A percentile compares a stretch with the other conserved stretches of the same genome.
Conservation (phyloP, 1,139 yeast species). For the Candida anutae region DNA sequence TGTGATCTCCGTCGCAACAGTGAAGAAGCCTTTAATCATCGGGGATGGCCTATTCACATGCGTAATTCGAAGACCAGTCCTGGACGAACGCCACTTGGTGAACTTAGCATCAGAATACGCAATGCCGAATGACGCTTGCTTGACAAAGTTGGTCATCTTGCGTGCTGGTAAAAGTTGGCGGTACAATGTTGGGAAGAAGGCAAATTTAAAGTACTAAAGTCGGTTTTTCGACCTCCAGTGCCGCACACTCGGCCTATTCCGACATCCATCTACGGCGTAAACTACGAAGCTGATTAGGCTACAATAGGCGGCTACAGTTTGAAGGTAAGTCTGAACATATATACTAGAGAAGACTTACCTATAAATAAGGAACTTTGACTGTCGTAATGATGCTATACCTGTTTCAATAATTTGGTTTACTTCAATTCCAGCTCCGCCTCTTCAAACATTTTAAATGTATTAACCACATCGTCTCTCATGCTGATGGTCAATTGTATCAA, state of each 20-base stretch:
- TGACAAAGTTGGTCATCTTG: constrained; percentile 9
- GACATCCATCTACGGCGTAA: too few relatives aligned
- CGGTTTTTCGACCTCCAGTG: too few relatives aligned
- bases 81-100: constrained; percentile 61
- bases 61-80: constrained; percentile 80
- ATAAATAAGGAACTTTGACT: too few relatives aligned
- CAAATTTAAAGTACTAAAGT: too few relatives aligned
- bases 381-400: constrained; percentile 1
- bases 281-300: too few relatives aligned
- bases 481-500: constrained; percentile 56
- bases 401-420: constrained; percentile 1
- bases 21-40: constrained; percentile 84
- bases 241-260: too few relatives aligned
- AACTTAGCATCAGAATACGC: constrained; percentile 58
- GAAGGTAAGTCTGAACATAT: too few relatives aligned
- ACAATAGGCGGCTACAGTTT: too few relatives aligned
- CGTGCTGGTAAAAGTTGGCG: constrained; percentile 11
- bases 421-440: constrained; percentile 21
- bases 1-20: constrained; percentile 86
- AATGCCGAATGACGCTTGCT: constrained; percentile 46
- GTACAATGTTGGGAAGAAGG: too few relatives aligned
- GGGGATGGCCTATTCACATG: constrained; percentile 80
- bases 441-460: constrained; percentile 43
- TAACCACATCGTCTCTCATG: constrained; percentile 55
- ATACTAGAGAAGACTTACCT: too few relatives aligned